Evolutionary conservation across 495 filamentous ascomycete genomes (phyloP).

Genomic region (Tuber microsphaerosporum): DNA sequence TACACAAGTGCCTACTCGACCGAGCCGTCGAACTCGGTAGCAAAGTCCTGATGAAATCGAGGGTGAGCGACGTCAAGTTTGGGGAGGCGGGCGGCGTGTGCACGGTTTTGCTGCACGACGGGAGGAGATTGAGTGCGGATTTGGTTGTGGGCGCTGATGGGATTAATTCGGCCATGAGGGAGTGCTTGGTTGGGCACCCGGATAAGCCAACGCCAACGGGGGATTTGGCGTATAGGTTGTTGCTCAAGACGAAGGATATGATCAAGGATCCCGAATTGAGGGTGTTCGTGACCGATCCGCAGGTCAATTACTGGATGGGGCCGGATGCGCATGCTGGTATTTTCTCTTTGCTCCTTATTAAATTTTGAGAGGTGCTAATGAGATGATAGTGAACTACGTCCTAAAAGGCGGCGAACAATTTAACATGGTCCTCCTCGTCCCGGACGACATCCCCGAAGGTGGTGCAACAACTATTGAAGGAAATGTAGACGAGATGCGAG

Average conservation of each 20-base stretch:
- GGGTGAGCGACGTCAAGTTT: slow-evolving; percentile 44
- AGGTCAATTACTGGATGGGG: no score
- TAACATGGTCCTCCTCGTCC: slow-evolving; percentile 64
- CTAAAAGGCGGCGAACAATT: slow-evolving; percentile 55
- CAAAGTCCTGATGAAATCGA: slow-evolving; percentile 46
- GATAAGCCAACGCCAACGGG: slow-evolving; percentile 53
- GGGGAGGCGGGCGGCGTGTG: slow-evolving; percentile 42
- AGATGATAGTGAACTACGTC: slow-evolving; percentile 53
- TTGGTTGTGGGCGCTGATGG: slow-evolving; percentile 57
- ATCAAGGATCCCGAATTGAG: no score
- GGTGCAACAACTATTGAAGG: slow-evolving; percentile 52
- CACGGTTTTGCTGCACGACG: slow-evolving; percentile 42
- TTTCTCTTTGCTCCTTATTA: neutral
- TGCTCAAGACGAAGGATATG: no score
- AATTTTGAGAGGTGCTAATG: neutral
- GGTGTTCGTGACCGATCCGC: no score
- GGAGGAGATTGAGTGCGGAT: slow-evolving; percentile 45
- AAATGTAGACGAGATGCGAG: slow-evolving; percentile 60
- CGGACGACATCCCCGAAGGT: slow-evolving; percentile 57
- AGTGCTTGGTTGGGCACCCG: slow-evolving; percentile 46
- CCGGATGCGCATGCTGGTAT: no score
- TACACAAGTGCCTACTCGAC: slow-evolving; percentile 51
- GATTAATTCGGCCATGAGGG: slow-evolving; percentile 50
- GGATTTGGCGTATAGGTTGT: slow-evolving; percentile 61
- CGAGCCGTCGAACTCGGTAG: slow-evolving; percentile 52